phyloP scores from a whole-genome alignment of 2,329 filamentous ascomycete genomes.

The Sordariomycetes sp. region DNA sequence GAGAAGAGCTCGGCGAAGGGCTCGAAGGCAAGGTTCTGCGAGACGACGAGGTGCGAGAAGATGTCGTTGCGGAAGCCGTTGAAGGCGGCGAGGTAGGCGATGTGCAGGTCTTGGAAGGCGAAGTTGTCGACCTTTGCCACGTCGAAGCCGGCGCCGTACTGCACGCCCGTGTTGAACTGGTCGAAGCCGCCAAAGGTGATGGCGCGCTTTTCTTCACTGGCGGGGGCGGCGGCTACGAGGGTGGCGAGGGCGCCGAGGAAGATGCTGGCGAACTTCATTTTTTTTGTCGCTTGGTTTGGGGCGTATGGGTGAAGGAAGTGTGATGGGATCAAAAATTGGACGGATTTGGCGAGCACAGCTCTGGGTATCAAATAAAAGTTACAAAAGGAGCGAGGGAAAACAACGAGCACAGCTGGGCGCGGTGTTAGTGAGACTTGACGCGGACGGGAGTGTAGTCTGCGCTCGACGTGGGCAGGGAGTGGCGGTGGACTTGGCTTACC shows the following conservation, averaged over 20 bases:
- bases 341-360: conserved; percentile 27
- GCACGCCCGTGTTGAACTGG: conserved; percentile 21
- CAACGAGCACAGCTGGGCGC: conserved; percentile 31
- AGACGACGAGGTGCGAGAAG: conserved; percentile 20
- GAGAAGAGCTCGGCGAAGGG: conserved; percentile 30
- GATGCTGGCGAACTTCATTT: conserved; percentile 35
- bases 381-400: conserved; percentile 26
- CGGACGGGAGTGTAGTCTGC: not conserved
- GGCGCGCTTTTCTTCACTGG: conserved; percentile 16
- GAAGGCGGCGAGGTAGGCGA: conserved; percentile 31
- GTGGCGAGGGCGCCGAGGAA: conserved; percentile 29
- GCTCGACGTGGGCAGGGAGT: not conserved
- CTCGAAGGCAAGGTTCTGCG: conserved; percentile 19
- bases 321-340: conserved; percentile 11
- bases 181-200: conserved; percentile 24
- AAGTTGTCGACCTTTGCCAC: conserved; percentile 24
- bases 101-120: conserved; percentile 23
- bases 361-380: conserved; percentile 21
- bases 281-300: conserved; percentile 18
- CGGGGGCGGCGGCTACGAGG: conserved; percentile 27
- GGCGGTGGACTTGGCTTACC: conserved; percentile 16
- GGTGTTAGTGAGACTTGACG: conserved; percentile 10
- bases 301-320: conserved; percentile 11
- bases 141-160: conserved; percentile 24
- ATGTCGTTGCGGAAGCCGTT: conserved; percentile 30